Evolutionary conservation across 441 rosid genomes (phyloP).

Genomic region (Gossypium laxum): DNA sequence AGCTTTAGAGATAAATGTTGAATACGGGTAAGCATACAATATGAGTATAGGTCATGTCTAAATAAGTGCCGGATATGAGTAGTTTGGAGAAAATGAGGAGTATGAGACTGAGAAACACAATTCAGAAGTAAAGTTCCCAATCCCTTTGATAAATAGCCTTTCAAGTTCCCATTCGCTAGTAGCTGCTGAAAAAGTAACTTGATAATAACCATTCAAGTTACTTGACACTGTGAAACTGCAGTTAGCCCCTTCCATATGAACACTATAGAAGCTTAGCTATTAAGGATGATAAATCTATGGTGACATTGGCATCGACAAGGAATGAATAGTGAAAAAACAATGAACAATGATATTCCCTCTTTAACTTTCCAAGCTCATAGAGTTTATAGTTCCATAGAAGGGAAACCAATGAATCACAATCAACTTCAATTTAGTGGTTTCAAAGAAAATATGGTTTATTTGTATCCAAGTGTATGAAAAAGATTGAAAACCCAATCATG

Average conservation of each 20-base stretch:
- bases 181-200: neutral
- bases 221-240: neutral
- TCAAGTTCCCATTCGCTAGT: neutral
- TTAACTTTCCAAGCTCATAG: neutral
- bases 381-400: constrained; percentile 13
- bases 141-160: neutral
- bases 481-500: constrained; percentile 10
- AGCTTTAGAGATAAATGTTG: neutral
- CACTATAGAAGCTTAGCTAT: neutral
- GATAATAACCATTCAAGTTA: neutral
- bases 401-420: neutral
- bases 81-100: neutral
- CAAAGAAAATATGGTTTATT: neutral
- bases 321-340: neutral
- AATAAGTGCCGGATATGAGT: neutral
- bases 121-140: neutral
- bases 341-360: neutral
- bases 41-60: neutral
- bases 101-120: neutral
- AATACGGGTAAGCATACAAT: neutral
- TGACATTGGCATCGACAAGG: neutral
- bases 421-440: constrained; percentile 7
- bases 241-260: neutral
- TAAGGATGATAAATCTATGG: constrained; percentile 6
- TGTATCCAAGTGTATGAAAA: constrained; percentile 5